These are phyloP conservation scores for Diaporthe sp. DNA, from an alignment of 2,329 filamentous ascomycete species.

Conservation along the genomic window DNA sequence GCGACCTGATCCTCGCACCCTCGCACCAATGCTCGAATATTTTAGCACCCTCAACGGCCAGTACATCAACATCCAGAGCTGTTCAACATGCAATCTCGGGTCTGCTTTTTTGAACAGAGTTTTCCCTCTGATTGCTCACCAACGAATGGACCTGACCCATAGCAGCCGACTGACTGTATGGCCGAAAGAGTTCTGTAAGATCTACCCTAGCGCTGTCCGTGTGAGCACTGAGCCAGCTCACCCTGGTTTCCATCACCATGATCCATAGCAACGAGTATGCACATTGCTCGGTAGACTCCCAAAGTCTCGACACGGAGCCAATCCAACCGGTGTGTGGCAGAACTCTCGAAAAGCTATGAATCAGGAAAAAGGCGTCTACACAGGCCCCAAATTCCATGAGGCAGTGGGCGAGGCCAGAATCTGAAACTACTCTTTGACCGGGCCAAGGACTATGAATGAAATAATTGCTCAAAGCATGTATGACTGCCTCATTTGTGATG, in stretches of 20 bases:
- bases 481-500: neutral
- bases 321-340: no score
- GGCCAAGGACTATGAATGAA: neutral
- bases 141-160: neutral
- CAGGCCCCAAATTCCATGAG: neutral
- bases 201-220: neutral
- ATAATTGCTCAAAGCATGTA: neutral
- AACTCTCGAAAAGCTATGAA: neutral
- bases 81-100: neutral
- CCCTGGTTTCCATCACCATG: no score
- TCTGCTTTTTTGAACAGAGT: neutral
- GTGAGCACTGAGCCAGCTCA: neutral
- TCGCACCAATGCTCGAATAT: neutral
- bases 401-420: neutral
- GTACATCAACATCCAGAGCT: neutral
- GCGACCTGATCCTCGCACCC: fast-evolving
- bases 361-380: neutral
- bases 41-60: neutral
- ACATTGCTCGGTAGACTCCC: neutral
- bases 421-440: neutral
- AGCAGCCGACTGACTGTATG: neutral
- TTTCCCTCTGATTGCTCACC: neutral
- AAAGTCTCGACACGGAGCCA: neutral
- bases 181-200: no score
- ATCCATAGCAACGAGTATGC: neutral